A percentile compares a stretch with the other conserved stretches of the same genome.
phyloP scores from a whole-genome alignment of 129 eudicot species.

The Lactuca sativa region DNA sequence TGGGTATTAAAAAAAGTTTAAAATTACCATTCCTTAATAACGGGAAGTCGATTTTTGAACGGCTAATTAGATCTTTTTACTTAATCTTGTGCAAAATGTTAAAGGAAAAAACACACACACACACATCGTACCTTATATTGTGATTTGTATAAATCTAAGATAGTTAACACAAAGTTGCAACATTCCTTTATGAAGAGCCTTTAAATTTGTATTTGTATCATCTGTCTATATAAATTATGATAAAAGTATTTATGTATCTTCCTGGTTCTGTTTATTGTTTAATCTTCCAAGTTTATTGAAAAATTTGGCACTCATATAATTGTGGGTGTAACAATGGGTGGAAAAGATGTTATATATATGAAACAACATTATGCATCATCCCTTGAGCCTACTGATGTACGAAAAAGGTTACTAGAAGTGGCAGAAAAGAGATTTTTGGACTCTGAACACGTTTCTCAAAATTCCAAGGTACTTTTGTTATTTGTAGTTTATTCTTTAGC shows the following conservation, averaged over 20 bases:
- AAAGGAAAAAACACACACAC: too few relatives aligned
- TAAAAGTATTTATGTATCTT: neutral
- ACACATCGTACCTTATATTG: too few relatives aligned
- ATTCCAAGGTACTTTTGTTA: conserved; percentile 51
- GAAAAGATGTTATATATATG: conserved; percentile 53
- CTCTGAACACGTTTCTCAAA: conserved; percentile 48
- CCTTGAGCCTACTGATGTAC: conserved; percentile 88
- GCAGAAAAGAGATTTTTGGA: conserved; percentile 85
- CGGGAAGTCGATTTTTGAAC: too few relatives aligned
- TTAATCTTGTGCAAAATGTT: too few relatives aligned
- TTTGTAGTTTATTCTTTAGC: neutral
- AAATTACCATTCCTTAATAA: too few relatives aligned
- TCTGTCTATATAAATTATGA: neutral
- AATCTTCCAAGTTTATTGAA: conserved; percentile 66
- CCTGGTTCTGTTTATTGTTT: conserved; percentile 11
- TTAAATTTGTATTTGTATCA: neutral
- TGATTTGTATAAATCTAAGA: too few relatives aligned
- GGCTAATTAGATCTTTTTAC: too few relatives aligned
- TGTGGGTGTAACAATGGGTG: too few relatives aligned
- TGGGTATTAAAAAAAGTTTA: too few relatives aligned
- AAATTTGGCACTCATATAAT: conserved; percentile 75
- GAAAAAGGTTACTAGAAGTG: conserved; percentile 63
- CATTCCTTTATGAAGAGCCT: too few relatives aligned
- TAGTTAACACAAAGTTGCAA: too few relatives aligned
- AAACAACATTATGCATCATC: conserved; percentile 94